These are phyloP conservation scores for Rhododendron williamsianum DNA, from an alignment of 148 eudicot species.

Conservation along the genomic window DNA sequence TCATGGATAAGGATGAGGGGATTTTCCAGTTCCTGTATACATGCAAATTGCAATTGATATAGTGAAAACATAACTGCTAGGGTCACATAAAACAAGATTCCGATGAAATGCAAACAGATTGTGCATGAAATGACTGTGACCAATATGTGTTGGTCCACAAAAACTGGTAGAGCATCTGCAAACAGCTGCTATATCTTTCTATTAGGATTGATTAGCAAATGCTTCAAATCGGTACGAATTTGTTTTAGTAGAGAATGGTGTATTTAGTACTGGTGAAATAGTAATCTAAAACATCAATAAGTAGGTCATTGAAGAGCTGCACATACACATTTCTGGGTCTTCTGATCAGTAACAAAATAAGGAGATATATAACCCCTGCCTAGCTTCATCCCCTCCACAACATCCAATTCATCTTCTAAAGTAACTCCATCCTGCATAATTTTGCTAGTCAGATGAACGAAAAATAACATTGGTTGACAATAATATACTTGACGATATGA, in stretches of 20 bases:
- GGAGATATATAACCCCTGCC: slow-evolving; percentile 94
- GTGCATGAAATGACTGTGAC: background rate
- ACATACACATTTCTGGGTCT: slow-evolving; percentile 87
- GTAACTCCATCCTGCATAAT: slow-evolving; percentile 78
- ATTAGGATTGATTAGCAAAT: background rate
- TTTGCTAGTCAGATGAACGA: background rate
- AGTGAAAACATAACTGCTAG: slow-evolving; percentile 5
- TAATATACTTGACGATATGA: background rate
- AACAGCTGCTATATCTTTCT: background rate
- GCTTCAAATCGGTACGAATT: background rate
- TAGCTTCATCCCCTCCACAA: slow-evolving; percentile 98
- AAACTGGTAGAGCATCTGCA: slow-evolving; percentile 2
- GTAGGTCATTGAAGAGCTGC: slow-evolving; percentile 4
- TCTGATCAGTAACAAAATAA: slow-evolving; percentile 76
- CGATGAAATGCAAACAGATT: background rate
- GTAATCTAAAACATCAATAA: background rate
- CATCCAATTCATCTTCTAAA: slow-evolving; percentile 82
- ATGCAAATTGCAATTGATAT: slow-evolving; percentile 12
- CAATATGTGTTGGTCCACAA: background rate
- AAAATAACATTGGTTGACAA: background rate
- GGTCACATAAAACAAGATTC: background rate
- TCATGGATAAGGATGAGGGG: slow-evolving; percentile 83
- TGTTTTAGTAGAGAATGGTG: background rate
- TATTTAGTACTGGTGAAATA: background rate
- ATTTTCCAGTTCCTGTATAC: slow-evolving; percentile 79